Conservation (phyloP, 495 filamentous ascomycete species). For the Jackrogersella multiformis region DNA sequence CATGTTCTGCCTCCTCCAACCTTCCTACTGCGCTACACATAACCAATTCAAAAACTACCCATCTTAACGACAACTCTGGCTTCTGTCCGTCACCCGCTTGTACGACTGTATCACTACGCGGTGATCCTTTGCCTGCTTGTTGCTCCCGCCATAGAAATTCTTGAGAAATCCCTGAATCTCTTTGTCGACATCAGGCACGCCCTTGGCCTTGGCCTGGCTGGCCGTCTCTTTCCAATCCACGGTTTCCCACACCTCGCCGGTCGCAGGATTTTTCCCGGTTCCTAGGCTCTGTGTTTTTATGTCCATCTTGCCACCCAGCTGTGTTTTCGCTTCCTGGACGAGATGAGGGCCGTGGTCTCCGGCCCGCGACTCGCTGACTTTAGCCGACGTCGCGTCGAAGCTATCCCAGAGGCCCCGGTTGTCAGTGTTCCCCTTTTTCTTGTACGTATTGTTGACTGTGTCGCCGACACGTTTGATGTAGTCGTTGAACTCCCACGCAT, state of each 20-base stretch:
- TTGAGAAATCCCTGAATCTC: constrained; percentile 2
- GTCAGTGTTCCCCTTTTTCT: neutral
- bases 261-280: neutral
- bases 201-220: neutral
- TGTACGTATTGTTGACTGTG: neutral
- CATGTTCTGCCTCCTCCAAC: neutral
- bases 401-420: neutral
- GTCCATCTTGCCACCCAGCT: neutral
- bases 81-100: neutral
- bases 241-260: neutral
- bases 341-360: constrained; percentile 4
- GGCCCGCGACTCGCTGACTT: neutral
- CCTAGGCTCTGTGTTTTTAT: neutral
- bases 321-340: neutral
- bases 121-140: neutral
- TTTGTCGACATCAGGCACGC: constrained; percentile 1
- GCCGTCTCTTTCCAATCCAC: constrained; percentile 2
- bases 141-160: neutral
- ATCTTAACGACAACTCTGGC: neutral
- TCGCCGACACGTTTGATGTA: neutral
- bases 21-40: neutral
- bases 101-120: neutral
- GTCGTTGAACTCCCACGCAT: constrained; percentile 4
- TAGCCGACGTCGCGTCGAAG: neutral
- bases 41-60: neutral